These are phyloP conservation scores for Tuber aestivum DNA, from an alignment of 495 filamentous ascomycete genomes.

Conservation along the genomic window DNA sequence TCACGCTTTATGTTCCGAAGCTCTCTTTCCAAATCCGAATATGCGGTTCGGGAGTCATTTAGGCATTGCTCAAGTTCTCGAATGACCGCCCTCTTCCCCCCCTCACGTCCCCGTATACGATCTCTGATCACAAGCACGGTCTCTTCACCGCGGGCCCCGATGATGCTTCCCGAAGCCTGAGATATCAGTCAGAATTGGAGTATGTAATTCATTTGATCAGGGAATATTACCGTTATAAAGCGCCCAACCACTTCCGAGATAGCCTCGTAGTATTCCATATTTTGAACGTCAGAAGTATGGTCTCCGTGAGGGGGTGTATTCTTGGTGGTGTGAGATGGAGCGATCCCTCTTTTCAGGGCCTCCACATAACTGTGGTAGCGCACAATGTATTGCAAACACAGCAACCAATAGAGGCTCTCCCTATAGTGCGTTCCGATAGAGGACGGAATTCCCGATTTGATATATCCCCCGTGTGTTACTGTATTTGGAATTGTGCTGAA, in stretches of 20 bases:
- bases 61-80: background rate
- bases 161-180: too few relatives aligned
- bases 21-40: background rate
- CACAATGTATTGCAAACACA: background rate
- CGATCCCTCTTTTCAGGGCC: too few relatives aligned
- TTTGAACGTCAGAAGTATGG: too few relatives aligned
- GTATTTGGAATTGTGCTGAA: too few relatives aligned
- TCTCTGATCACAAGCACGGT: too few relatives aligned
- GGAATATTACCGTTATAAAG: background rate
- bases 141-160: background rate
- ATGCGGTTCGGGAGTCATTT: background rate
- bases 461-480: too few relatives aligned
- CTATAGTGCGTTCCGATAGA: background rate
- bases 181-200: background rate
- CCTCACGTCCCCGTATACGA: too few relatives aligned
- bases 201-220: background rate
- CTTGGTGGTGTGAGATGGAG: background rate
- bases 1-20: background rate
- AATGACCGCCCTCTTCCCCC: too few relatives aligned
- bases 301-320: background rate
- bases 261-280: background rate
- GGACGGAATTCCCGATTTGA: background rate
- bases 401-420: background rate
- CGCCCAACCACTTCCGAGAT: too few relatives aligned
- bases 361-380: too few relatives aligned